Conservation (phyloP, 192 early-diverging fungal genomes). For the Radiomyces spectabilis region DNA sequence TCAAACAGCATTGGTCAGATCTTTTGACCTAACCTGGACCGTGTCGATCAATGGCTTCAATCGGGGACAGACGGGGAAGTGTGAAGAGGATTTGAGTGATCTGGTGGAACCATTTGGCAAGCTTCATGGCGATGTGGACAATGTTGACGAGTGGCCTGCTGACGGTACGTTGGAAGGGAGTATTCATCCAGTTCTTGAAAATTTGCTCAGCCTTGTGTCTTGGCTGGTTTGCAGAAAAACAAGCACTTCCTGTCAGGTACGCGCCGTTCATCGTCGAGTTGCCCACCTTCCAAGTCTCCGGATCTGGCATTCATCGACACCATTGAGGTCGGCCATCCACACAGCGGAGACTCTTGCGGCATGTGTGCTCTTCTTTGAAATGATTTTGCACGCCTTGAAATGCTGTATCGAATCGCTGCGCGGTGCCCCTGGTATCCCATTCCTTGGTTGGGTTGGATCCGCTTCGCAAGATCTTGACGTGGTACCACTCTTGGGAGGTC, state of each 20-base stretch:
- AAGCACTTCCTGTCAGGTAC: background rate
- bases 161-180: too few relatives aligned
- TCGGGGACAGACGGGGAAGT: too few relatives aligned
- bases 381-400: background rate
- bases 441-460: background rate
- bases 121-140: too few relatives aligned
- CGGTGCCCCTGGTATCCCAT: background rate
- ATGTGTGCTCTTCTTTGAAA: background rate
- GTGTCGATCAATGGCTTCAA: too few relatives aligned
- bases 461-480: background rate
- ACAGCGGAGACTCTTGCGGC: background rate
- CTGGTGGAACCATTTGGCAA: too few relatives aligned
- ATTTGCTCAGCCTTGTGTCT: too few relatives aligned
- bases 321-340: background rate
- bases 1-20: too few relatives aligned
- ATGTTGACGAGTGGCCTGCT: too few relatives aligned
- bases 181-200: too few relatives aligned
- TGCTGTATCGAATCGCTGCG: background rate
- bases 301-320: background rate
- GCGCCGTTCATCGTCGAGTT: background rate
- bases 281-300: background rate
- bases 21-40: too few relatives aligned
- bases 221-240: too few relatives aligned
- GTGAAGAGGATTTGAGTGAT: too few relatives aligned
- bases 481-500: background rate